Conservation (phyloP, 257 asterid species). For the Handroanthus guayacan region DNA sequence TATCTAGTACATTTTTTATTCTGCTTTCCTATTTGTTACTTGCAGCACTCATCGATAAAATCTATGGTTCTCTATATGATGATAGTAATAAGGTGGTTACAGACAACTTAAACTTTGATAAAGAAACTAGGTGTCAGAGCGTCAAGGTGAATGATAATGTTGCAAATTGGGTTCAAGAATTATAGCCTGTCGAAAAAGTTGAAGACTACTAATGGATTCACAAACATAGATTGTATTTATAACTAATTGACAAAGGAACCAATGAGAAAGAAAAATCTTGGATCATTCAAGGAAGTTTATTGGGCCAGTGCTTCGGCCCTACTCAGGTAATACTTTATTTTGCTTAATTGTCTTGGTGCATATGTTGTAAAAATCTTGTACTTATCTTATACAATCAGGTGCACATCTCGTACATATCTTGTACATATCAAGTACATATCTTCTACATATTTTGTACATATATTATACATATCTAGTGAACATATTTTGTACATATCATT, state of each 20-base stretch:
- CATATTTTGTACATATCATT: too few species aligned
- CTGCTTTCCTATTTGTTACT: too few species aligned
- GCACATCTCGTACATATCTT: too few species aligned
- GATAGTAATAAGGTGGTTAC: background rate
- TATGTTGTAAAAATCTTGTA: too few species aligned
- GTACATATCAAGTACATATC: too few species aligned
- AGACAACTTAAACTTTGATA: constrained; percentile 2
- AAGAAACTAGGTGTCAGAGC: background rate
- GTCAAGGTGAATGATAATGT: constrained; percentile 27
- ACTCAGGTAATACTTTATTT: constrained; percentile 53
- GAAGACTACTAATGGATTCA: constrained; percentile 68
- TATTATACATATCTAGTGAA: too few species aligned
- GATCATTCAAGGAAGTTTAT: constrained; percentile 63
- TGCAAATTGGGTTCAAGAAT: constrained; percentile 63
- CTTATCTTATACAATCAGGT: too few species aligned
- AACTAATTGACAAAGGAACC: constrained; percentile 55
- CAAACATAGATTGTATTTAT: constrained; percentile 40
- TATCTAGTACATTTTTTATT: too few species aligned
- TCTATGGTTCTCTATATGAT: constrained; percentile 23
- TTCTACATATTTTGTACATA: too few species aligned
- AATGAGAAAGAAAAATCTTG: constrained; percentile 60
- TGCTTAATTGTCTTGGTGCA: too few species aligned
- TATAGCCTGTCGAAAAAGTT: constrained; percentile 61
- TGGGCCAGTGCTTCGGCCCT: constrained; percentile 74
- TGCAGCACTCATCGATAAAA: background rate